Conservation (phyloP, 2,329 filamentous ascomycete genomes). For the Aureobasidium uvarum region DNA sequence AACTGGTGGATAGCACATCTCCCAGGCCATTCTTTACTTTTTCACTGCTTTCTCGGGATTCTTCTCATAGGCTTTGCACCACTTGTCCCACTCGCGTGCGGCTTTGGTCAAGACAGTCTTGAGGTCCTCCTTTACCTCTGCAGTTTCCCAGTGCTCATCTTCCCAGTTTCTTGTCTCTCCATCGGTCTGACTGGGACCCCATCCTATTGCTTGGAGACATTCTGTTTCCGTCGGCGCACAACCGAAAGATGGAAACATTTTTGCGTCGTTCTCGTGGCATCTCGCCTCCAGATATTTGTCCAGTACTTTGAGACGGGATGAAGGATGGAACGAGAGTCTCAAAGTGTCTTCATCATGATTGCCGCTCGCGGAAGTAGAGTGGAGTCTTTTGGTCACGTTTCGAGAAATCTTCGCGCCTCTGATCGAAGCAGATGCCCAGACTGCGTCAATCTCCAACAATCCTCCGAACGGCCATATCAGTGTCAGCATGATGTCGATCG, state of each 20-base stretch:
- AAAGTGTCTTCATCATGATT: constrained; percentile 39
- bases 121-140: constrained; percentile 45
- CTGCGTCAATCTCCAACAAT: constrained; percentile 39
- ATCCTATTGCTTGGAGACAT: constrained; percentile 46
- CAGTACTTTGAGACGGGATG: constrained; percentile 40
- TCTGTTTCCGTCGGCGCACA: constrained; percentile 42
- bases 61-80: constrained; percentile 42
- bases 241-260: constrained; percentile 38
- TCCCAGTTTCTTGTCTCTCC: constrained; percentile 43
- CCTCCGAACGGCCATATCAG: constrained; percentile 43
- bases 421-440: constrained; percentile 47
- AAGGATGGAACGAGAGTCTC: constrained; percentile 41
- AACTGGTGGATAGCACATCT: background rate
- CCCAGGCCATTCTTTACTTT: constrained; percentile 33
- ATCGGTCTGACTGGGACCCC: constrained; percentile 41
- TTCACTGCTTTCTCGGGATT: constrained; percentile 43
- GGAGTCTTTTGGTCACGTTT: constrained; percentile 43
- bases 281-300: constrained; percentile 42
- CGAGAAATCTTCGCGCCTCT: constrained; percentile 45
- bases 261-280: constrained; percentile 41
- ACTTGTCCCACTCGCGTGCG: constrained; percentile 44
- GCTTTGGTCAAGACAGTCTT: constrained; percentile 43
- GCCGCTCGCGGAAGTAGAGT: constrained; percentile 29
- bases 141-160: constrained; percentile 47
- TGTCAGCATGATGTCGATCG: constrained; percentile 39